Percentiles rank a stretch among this genome's conserved stretches.
These are phyloP conservation scores for Cyclotella cryptica DNA, from an alignment of 108 stramenopile species.

Conservation along the genomic window DNA sequence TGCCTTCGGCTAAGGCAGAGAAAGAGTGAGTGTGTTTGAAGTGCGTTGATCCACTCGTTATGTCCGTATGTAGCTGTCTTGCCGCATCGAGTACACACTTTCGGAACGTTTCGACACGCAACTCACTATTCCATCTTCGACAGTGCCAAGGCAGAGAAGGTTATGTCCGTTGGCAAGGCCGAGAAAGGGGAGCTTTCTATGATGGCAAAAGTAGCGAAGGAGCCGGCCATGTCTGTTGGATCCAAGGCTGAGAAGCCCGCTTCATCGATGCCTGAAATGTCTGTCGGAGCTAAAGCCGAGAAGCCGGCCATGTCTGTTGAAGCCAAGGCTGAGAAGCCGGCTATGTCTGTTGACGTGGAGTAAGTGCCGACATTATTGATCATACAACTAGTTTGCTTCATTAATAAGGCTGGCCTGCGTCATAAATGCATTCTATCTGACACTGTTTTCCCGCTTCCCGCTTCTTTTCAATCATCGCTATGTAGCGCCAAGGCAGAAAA, in stretches of 20 bases:
- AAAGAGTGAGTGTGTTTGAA: neutral
- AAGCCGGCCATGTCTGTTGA: too few species aligned
- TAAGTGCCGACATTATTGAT: too few species aligned
- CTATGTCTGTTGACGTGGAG: neutral
- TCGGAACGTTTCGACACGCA: neutral
- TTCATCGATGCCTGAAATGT: neutral
- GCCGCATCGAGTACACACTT: neutral
- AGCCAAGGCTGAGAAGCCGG: neutral
- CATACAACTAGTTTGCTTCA: neutral
- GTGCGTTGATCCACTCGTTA: neutral
- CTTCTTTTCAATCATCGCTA: neutral
- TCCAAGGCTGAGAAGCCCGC: neutral
- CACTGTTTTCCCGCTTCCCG: neutral
- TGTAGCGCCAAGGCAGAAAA: slow-evolving; percentile 6
- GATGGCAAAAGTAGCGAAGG: neutral
- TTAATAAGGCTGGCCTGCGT: neutral
- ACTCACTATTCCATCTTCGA: neutral
- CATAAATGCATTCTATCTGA: neutral
- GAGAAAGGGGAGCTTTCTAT: slow-evolving; percentile 4
- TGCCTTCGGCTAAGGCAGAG: neutral
- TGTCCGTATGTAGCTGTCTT: neutral
- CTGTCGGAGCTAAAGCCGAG: neutral
- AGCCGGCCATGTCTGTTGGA: slow-evolving; percentile 8
- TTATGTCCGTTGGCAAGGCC: slow-evolving; percentile 2
- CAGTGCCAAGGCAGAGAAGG: slow-evolving; percentile 15